These are phyloP conservation scores for Porphyra umbilicalis DNA, from an alignment of 31 red algal genomes.

Conservation along the genomic window DNA sequence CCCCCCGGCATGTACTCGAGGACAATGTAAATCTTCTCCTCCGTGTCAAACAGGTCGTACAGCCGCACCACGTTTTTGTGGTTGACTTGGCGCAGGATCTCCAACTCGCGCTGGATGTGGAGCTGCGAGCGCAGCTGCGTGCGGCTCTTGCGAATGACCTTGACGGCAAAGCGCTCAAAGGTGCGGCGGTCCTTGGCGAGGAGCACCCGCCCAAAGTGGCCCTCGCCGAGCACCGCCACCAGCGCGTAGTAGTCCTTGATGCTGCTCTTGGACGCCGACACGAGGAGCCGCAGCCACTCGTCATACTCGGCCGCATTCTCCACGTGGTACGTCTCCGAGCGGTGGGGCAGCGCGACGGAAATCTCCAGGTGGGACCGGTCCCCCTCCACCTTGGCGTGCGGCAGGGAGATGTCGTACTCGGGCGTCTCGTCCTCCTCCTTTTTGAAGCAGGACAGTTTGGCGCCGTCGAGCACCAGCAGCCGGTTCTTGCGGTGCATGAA, in stretches of 20 bases:
- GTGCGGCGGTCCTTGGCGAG: slow-evolving; percentile 55
- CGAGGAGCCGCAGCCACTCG: slow-evolving; percentile 32
- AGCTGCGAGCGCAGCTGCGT: slow-evolving; percentile 30
- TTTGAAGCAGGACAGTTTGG: slow-evolving; percentile 36
- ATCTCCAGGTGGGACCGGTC: slow-evolving; percentile 23
- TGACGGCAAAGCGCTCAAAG: slow-evolving; percentile 58
- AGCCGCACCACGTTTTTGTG: slow-evolving; percentile 68
- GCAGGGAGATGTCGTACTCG: slow-evolving; percentile 51
- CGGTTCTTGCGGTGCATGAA: slow-evolving; percentile 37
- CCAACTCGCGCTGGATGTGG: slow-evolving; percentile 55
- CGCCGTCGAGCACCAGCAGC: slow-evolving; percentile 33
- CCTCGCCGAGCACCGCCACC: slow-evolving; percentile 37
- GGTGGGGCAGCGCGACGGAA: slow-evolving; percentile 22
- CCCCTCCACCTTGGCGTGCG: slow-evolving; percentile 26
- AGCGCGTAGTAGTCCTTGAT: slow-evolving; percentile 74
- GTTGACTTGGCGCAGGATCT: slow-evolving; percentile 51
- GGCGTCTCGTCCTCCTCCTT: slow-evolving; percentile 19
- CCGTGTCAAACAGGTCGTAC: slow-evolving; percentile 79
- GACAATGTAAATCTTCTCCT: slow-evolving; percentile 70
- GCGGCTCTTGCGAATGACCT: slow-evolving; percentile 48
- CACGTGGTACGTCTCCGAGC: slow-evolving; percentile 37
- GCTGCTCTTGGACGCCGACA: slow-evolving; percentile 34
- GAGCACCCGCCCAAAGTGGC: slow-evolving; percentile 52
- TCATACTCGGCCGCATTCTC: slow-evolving; percentile 33
- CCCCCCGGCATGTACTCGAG: slow-evolving; percentile 79